Evolutionary conservation across 176 grass and related monocot genomes (phyloP).

Genomic region (Urochloa ruziziensis): DNA sequence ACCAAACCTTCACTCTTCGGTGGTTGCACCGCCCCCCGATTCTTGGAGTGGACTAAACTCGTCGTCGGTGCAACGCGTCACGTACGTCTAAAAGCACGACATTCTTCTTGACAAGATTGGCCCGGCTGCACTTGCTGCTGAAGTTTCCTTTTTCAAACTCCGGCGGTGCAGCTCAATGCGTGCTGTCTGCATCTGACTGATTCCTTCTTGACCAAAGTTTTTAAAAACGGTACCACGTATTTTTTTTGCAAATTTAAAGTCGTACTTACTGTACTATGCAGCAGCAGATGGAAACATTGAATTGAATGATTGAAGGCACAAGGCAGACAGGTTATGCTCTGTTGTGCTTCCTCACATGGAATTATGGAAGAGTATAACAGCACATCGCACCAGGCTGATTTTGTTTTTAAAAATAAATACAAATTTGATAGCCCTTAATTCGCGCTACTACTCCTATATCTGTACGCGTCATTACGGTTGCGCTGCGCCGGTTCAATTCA

Average conservation of each 20-base stretch:
- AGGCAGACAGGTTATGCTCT: too few relatives aligned
- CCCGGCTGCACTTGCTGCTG: not conserved
- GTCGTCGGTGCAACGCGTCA: not conserved
- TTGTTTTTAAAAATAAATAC: not conserved
- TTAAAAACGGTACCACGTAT: too few relatives aligned
- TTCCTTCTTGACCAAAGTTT: too few relatives aligned
- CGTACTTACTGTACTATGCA: too few relatives aligned
- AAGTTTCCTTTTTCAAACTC: not conserved
- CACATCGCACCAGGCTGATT: not conserved
- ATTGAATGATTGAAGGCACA: too few relatives aligned
- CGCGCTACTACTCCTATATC: not conserved
- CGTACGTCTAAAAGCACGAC: not conserved
- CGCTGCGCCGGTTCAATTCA: slow-evolving; percentile 1
- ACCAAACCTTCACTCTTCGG: not conserved
- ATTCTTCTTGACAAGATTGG: not conserved
- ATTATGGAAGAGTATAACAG: too few relatives aligned
- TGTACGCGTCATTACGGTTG: not conserved
- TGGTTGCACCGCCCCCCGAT: not conserved
- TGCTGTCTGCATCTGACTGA: too few relatives aligned
- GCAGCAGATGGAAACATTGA: too few relatives aligned
- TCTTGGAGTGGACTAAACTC: not conserved
- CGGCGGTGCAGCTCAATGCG: too few relatives aligned
- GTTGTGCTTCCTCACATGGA: not conserved
- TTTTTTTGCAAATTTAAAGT: too few relatives aligned
- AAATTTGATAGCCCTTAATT: not conserved